These are phyloP conservation scores for Aureobasidium pullulans DNA, from an alignment of 2,329 filamentous ascomycete genomes.

Conservation along the genomic window DNA sequence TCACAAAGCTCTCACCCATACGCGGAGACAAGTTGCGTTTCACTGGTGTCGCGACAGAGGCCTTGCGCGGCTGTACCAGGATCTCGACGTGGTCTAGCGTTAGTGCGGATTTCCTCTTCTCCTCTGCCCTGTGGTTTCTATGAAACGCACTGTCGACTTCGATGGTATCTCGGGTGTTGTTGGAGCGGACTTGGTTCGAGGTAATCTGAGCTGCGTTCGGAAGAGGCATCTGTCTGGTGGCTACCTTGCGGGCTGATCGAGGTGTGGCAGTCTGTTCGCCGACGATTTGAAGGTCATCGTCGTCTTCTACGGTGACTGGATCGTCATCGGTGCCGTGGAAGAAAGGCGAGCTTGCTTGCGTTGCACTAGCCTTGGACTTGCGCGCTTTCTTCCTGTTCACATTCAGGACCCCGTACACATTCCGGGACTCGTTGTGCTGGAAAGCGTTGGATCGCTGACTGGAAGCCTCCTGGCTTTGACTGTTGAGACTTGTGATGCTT, in stretches of 20 bases:
- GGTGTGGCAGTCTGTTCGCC: not conserved
- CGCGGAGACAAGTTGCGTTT: not conserved
- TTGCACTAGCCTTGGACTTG: not conserved
- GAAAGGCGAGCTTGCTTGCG: not conserved
- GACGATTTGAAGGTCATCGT: not conserved
- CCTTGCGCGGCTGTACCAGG: no score
- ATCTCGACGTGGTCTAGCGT: not conserved
- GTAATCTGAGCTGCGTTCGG: not conserved
- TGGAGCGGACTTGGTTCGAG: not conserved
- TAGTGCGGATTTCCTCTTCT: not conserved
- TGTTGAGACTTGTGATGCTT: not conserved
- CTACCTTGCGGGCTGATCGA: not conserved
- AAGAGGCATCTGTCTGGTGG: not conserved
- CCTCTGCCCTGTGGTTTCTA: not conserved
- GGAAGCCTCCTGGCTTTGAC: not conserved
- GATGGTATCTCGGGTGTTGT: not conserved
- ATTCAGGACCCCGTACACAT: not conserved
- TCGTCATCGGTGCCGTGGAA: not conserved
- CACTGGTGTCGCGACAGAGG: not conserved
- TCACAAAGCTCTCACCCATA: not conserved
- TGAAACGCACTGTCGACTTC: not conserved
- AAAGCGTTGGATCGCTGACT: not conserved
- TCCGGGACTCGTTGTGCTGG: not conserved
- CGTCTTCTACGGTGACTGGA: not conserved
- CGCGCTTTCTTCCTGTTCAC: not conserved